phyloP scores from a whole-genome alignment of 441 rosid genomes.

The Gossypium laxum region DNA sequence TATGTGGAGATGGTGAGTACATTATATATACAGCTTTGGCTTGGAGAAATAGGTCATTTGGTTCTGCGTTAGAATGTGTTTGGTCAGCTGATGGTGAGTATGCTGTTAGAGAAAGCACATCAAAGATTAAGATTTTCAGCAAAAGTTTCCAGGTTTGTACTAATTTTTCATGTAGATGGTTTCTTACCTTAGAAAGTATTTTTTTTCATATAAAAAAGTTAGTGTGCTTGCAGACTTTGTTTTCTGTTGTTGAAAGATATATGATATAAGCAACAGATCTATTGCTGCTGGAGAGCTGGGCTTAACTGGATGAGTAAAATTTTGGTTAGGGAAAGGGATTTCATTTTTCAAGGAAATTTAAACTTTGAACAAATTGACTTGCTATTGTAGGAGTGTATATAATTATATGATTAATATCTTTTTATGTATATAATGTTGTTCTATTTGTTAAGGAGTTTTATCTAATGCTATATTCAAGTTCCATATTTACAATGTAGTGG shows the following conservation, averaged over 20 bases:
- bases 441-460: neutral
- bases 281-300: neutral
- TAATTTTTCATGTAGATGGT: conserved; percentile 4
- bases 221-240: neutral
- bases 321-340: neutral
- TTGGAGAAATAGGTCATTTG: conserved; percentile 98
- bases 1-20: conserved; percentile 98
- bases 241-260: neutral
- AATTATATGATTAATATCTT: neutral
- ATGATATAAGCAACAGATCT: neutral
- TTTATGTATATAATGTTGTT: neutral
- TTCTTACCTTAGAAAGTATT: too few relatives aligned
- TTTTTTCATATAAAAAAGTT: too few relatives aligned
- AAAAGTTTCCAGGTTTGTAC: conserved; percentile 79
- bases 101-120: conserved; percentile 92
- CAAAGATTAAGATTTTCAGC: conserved; percentile 85
- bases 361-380: neutral
- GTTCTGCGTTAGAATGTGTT: conserved; percentile 84
- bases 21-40: conserved; percentile 95
- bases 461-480: neutral
- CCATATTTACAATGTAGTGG: neutral
- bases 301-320: neutral
- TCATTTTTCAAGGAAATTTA: neutral
- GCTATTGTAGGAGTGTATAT: neutral
- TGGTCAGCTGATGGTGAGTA: conserved; percentile 98